Conservation (phyloP, 371 early-diverging fungal genomes). For the Lichtheimia hyalospora region DNA sequence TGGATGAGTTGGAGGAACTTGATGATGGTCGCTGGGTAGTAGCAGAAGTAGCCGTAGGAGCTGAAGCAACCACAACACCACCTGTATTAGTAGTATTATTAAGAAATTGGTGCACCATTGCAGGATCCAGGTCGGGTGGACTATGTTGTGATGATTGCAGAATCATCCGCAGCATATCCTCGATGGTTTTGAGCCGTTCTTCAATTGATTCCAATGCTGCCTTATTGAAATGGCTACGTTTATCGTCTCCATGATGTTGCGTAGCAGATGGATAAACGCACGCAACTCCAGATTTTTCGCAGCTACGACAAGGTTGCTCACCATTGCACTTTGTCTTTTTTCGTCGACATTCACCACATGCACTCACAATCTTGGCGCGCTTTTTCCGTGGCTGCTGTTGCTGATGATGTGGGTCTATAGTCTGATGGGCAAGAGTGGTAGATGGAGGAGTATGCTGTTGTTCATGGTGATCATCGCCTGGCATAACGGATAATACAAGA, state of each 20-base stretch:
- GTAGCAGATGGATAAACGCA: constrained; percentile 49
- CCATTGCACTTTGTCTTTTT: constrained; percentile 63
- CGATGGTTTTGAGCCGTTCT: constrained; percentile 32
- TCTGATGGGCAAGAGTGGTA: not conserved
- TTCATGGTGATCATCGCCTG: constrained; percentile 19
- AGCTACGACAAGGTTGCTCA: constrained; percentile 61
- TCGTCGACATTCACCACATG: constrained; percentile 55
- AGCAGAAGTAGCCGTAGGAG: constrained; percentile 17
- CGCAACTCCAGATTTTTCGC: constrained; percentile 47
- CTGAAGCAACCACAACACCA: constrained; percentile 4
- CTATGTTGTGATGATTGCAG: constrained; percentile 15
- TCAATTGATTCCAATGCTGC: constrained; percentile 40
- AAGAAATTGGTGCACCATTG: constrained; percentile 22
- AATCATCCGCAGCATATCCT: constrained; percentile 34
- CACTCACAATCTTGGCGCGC: constrained; percentile 64
- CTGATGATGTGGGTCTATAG: constrained; percentile 3
- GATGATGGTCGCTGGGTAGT: constrained; percentile 12
- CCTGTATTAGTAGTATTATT: constrained; percentile 7
- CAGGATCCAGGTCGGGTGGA: constrained; percentile 16
- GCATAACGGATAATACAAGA: constrained; percentile 10
- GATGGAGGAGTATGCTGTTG: constrained; percentile 10
- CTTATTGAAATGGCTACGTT: constrained; percentile 26
- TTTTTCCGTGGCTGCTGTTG: constrained; percentile 40
- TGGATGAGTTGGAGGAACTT: constrained; percentile 7
- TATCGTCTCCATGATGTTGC: constrained; percentile 27